Evolutionary conservation across 176 grass and related monocot species (phyloP).

Genomic region (Triticum urartu): DNA sequence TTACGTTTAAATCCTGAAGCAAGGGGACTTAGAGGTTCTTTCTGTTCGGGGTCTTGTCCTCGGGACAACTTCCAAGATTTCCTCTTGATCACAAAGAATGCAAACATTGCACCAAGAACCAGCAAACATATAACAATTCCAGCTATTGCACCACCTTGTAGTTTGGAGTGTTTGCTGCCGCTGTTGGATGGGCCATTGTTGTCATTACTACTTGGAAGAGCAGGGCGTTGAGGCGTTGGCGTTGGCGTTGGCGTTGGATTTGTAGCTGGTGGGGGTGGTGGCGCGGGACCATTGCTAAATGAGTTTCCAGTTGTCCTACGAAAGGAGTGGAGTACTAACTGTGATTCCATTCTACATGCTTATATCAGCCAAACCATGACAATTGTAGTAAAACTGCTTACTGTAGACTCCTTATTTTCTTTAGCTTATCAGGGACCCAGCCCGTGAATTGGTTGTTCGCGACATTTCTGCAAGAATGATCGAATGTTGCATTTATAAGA

Average conservation of each 20-base stretch:
- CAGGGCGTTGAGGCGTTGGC: conserved; percentile 21
- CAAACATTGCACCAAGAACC: conserved; percentile 44
- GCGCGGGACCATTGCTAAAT: conserved; percentile 57
- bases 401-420: conserved; percentile 68
- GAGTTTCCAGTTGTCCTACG: conserved; percentile 73
- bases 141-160: conserved; percentile 66
- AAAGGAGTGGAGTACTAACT: conserved; percentile 18
- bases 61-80: conserved; percentile 44
- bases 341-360: conserved; percentile 16
- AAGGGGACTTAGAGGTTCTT: conserved; percentile 69
- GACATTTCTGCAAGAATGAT: conserved; percentile 64
- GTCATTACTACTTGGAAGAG: conserved; percentile 23
- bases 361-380: background rate
- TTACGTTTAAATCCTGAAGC: conserved; percentile 58
- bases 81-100: conserved; percentile 68
- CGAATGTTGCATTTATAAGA: conserved; percentile 26
- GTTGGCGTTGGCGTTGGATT: conserved; percentile 46
- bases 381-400: conserved; percentile 43
- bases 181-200: conserved; percentile 14
- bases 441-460: conserved; percentile 87
- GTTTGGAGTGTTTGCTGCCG: conserved; percentile 49
- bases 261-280: conserved; percentile 68
- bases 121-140: conserved; percentile 88
- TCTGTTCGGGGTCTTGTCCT: conserved; percentile 48
- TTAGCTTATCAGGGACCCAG: conserved; percentile 83